Base-by-base conservation (phyloP, 108 stramenopile species). In the Nannochloropsis salina region DNA sequence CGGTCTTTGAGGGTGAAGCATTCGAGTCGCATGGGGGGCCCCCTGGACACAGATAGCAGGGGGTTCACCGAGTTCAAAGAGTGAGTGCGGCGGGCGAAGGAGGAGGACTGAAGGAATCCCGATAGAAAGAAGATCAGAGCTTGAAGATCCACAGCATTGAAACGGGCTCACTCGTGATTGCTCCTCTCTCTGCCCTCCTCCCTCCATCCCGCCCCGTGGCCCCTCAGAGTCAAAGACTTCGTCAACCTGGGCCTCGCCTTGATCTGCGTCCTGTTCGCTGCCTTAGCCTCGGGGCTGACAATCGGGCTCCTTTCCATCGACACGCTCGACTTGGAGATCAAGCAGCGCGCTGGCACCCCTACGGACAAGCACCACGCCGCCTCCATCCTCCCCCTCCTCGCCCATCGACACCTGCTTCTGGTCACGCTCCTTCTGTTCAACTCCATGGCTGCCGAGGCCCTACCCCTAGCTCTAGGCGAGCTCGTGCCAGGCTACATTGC, bases 371-470 rank as follows among this genome's bases (percentile, higher is more conserved):
- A n/a, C 6, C 88, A 90, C 44, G 91, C 91, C 8, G 31, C 42
- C 15, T 44, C 80, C 31, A 89, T 91, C 51, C 79, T 91, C 42
- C 92, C 92, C 12, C 74, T 92, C 47, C 84, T 91, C 21, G 83
- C 43, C 42, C 89, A 82, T 74, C 97, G 96, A 82, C 97, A 99
- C 90, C 88, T 93, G 79, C 86, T 98, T 8, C 92, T 99, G 42
- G 97, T 98, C 41, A 94, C 97, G 2, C 86, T 99, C 18, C 90
- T 99, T 12, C 90, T 99, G 9, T 81, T 96, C 87, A 99, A 99
- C 88, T 83, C 82, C 80, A 47, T 90, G 41, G 90, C 95, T 9
- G 83, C 93, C 42, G 47, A 51, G 88, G 95, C 96, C 0, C 90
- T 99, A 45, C 97, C 99, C 10, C 84, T 99, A 15, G 97, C 98